Evolutionary conservation across 179 eudicot species (phyloP).

Genomic region (Beta lomatogona): DNA sequence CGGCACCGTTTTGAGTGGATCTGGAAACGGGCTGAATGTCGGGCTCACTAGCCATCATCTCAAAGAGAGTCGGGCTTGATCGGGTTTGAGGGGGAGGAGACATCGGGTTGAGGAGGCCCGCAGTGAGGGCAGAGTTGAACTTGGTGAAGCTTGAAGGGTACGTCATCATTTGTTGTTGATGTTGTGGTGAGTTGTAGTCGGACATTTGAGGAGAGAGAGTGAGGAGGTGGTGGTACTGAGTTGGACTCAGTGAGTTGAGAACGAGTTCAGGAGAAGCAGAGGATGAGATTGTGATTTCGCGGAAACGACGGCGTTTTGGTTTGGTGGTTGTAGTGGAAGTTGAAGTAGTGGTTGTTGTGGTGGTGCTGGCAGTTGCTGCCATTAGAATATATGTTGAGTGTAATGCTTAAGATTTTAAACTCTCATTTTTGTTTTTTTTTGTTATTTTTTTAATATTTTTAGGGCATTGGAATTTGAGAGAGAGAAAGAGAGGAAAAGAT

Average conservation of each 20-base stretch:
- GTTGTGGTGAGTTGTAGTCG: slow-evolving; percentile 19
- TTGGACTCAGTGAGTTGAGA: slow-evolving; percentile 16
- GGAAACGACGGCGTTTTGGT: slow-evolving; percentile 35
- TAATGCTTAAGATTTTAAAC: background rate
- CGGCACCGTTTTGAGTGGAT: slow-evolving; percentile 24
- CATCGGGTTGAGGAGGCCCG: slow-evolving; percentile 90
- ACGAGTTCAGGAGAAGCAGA: slow-evolving; percentile 14
- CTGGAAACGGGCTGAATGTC: slow-evolving; percentile 40
- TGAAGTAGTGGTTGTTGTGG: slow-evolving; percentile 21
- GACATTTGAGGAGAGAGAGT: slow-evolving; percentile 28
- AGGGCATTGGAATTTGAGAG: slow-evolving; percentile 19
- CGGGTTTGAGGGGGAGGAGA: slow-evolving; percentile 79
- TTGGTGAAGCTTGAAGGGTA: slow-evolving; percentile 42
- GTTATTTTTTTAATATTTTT: too few species aligned
- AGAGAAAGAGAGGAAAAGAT: too few species aligned
- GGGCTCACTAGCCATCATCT: slow-evolving; percentile 92
- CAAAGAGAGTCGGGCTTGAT: slow-evolving; percentile 94
- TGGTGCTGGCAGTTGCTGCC: slow-evolving; percentile 28
- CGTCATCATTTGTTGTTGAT: background rate
- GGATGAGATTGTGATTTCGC: slow-evolving; percentile 32
- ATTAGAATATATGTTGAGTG: slow-evolving; percentile 15
- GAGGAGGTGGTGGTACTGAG: slow-evolving; percentile 16
- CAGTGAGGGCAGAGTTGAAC: slow-evolving; percentile 92
- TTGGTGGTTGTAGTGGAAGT: slow-evolving; percentile 5
- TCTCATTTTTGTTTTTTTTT: background rate